phyloP scores from a whole-genome alignment of 192 early-diverging fungal species.

The Entomortierella lignicola region DNA sequence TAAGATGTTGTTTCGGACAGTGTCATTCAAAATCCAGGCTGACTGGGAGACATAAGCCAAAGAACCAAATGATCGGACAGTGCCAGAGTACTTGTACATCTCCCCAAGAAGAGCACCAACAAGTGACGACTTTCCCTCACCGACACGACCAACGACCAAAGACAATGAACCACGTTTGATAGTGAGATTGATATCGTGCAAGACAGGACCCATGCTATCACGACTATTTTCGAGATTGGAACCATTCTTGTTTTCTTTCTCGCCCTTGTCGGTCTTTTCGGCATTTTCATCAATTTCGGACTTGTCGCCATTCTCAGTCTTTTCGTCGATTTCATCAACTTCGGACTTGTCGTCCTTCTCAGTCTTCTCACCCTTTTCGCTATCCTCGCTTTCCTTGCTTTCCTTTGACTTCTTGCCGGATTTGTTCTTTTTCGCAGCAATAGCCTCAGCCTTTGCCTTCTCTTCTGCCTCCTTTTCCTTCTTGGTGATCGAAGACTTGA shows the following conservation, averaged over 20 bases:
- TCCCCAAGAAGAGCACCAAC: constrained; percentile 58
- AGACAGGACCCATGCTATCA: constrained; percentile 8
- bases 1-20: constrained; percentile 87
- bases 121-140: constrained; percentile 62
- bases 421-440: constrained; percentile 15
- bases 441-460: constrained; percentile 8
- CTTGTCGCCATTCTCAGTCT: no score
- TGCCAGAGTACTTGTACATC: constrained; percentile 51
- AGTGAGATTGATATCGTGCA: constrained; percentile 41
- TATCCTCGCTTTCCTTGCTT: not conserved
- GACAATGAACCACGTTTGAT: constrained; percentile 53
- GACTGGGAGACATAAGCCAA: constrained; percentile 55
- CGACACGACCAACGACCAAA: constrained; percentile 60
- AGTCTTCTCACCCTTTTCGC: no score
- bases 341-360: no score
- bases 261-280: no score
- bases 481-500: constrained; percentile 3
- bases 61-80: constrained; percentile 5
- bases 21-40: constrained; percentile 95
- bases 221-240: not conserved
- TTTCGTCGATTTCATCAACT: no score
- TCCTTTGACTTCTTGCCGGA: not conserved
- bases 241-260: no score
- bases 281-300: no score
- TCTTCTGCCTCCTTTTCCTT: constrained; percentile 18